phyloP scores from a whole-genome alignment of 768 basidiomycete species.

The Pleurotus eryngii region DNA sequence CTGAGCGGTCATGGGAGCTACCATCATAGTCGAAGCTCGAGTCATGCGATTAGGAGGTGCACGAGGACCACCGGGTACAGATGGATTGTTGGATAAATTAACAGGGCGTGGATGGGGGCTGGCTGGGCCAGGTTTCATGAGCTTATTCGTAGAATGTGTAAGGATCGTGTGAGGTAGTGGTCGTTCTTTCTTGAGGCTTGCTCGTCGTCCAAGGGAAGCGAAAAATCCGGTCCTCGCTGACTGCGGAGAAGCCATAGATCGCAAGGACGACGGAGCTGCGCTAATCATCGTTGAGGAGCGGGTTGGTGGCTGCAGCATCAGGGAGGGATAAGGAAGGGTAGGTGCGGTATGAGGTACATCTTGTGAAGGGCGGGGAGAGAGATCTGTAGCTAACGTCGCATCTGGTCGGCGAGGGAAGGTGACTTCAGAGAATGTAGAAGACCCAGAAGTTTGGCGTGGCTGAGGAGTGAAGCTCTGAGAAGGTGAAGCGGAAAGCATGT shows the following conservation, averaged over 20 bases:
- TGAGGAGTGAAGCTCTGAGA: conserved; percentile 45
- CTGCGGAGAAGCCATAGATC: conserved; percentile 41
- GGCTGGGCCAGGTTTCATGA: conserved; percentile 16
- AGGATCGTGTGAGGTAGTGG: conserved; percentile 24
- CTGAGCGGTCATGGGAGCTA: conserved; percentile 21
- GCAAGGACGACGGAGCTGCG: conserved; percentile 48
- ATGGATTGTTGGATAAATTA: conserved; percentile 37
- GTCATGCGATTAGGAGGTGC: conserved; percentile 60
- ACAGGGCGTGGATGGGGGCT: conserved; percentile 16
- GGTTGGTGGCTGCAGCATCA: conserved; percentile 38
- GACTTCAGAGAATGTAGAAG: conserved; percentile 70
- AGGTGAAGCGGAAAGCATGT: conserved; percentile 28
- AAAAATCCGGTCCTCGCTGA: conserved; percentile 60
- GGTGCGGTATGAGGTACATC: conserved; percentile 56
- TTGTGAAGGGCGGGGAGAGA: conserved; percentile 42
- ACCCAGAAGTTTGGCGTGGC: conserved; percentile 64
- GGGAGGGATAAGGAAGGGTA: conserved; percentile 71
- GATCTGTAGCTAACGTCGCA: conserved; percentile 74
- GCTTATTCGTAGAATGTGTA: conserved; percentile 33
- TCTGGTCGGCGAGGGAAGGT: conserved; percentile 82
- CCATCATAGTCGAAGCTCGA: conserved; percentile 62
- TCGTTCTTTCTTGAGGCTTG: conserved; percentile 47
- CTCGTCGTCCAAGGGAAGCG: conserved; percentile 69
- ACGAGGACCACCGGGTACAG: conserved; percentile 73
- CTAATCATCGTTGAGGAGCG: conserved; percentile 30